Percentiles rank a stretch among this genome's conserved stretches.
phyloP scores from a whole-genome alignment of 257 asterid genomes.

The Solanum peruvianum region DNA sequence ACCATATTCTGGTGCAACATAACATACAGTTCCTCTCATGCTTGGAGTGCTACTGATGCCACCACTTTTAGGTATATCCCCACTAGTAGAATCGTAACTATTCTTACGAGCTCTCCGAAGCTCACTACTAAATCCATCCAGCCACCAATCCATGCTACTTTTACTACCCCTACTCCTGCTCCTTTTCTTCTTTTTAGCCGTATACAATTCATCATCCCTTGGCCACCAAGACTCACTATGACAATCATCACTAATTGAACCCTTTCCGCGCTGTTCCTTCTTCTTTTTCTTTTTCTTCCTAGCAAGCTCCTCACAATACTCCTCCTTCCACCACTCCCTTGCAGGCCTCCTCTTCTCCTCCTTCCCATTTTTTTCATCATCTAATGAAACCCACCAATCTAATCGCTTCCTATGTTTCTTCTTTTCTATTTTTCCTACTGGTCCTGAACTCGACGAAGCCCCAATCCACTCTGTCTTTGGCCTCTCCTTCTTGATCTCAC shows the following conservation, averaged over 20 bases:
- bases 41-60: conserved; percentile 93
- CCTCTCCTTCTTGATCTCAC: conserved; percentile 85
- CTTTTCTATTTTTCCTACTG: conserved; percentile 35
- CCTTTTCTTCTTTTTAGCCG: conserved; percentile 43
- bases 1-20: conserved; percentile 87
- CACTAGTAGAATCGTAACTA: conserved; percentile 64
- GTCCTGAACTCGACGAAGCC: conserved; percentile 44
- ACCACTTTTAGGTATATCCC: conserved; percentile 76
- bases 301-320: conserved; percentile 87
- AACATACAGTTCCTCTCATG: conserved; percentile 93
- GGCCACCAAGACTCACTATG: conserved; percentile 47
- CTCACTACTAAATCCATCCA: conserved; percentile 83
- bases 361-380: conserved; percentile 62
- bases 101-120: conserved; percentile 60
- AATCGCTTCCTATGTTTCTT: conserved; percentile 44
- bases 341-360: conserved; percentile 88
- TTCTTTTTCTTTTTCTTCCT: conserved; percentile 71
- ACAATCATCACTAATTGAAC: conserved; percentile 41
- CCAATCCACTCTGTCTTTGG: conserved; percentile 74
- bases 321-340: conserved; percentile 99
- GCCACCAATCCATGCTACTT: conserved; percentile 92
- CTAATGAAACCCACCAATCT: conserved; percentile 94
- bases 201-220: conserved; percentile 43
- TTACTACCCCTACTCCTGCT: conserved; percentile 44
- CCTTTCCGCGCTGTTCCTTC: conserved; percentile 32